Evolutionary conservation across 352 stramenopile species (phyloP).

Genomic region (Pythium brassicae): DNA sequence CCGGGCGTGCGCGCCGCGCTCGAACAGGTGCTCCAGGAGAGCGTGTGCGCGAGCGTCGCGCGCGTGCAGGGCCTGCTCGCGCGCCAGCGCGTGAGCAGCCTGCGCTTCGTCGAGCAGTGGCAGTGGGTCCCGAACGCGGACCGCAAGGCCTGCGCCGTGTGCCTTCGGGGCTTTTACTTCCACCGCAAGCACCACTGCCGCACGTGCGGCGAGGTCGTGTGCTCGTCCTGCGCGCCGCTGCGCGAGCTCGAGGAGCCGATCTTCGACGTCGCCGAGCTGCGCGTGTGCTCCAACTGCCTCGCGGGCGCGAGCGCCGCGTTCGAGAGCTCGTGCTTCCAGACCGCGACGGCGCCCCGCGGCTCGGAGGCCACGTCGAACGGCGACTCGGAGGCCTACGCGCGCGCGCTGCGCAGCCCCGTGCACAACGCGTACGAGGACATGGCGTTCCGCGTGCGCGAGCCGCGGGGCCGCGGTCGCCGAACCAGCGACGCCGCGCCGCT

Average conservation of each 20-base stretch:
- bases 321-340: too few species aligned
- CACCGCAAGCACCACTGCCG: conserved; percentile 63
- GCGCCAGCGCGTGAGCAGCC: conserved; percentile 45
- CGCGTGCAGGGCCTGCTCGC: conserved; percentile 53
- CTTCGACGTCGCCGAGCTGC: too few species aligned
- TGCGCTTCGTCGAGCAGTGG: conserved; percentile 42
- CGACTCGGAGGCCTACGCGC: too few species aligned
- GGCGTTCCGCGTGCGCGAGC: too few species aligned
- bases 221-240: conserved; percentile 51
- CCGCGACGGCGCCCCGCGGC: too few species aligned
- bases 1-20: conserved; percentile 24
- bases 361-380: too few species aligned
- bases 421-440: too few species aligned
- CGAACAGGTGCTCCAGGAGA: conserved; percentile 44
- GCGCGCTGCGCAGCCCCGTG: too few species aligned
- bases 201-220: conserved; percentile 73
- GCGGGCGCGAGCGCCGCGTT: too few species aligned
- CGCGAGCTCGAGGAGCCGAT: conserved; percentile 60
- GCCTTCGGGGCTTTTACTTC: conserved; percentile 57
- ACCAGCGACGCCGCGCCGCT: too few species aligned
- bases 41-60: conserved; percentile 37
- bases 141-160: conserved; percentile 60
- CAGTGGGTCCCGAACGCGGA: conserved; percentile 59
- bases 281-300: too few species aligned
- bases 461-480: too few species aligned